Base-by-base conservation (phyloP, 805 yeast species). In the Metschnikowia peoriensis region DNA sequence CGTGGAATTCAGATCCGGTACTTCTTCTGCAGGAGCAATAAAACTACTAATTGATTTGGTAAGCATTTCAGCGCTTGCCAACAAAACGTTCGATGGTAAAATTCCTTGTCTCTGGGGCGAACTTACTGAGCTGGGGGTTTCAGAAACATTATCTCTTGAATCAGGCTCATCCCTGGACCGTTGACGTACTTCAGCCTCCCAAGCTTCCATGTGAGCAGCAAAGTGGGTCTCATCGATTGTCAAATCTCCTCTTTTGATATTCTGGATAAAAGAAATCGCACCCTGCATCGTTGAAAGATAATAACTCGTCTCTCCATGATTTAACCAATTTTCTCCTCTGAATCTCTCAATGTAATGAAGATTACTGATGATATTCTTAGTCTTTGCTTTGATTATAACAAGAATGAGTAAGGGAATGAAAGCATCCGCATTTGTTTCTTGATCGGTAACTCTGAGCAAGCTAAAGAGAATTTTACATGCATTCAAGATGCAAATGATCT, bases 391-490 rank as follows among this genome's bases (percentile, higher is more conserved):
- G 44, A 93, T 67, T 1, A 92, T 80, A 10, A 93, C 87, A 59
- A 84, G 86, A 28, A 94, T 90, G 48, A 94, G 72, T 41, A 93
- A 66, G 0, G 99, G 99, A n/a, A 94, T 79, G 68, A 94, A 94
- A 38, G 88, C 83, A 69, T 94, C 99, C 0, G 99, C 99, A 59
- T 91, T 92, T 8, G 79, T 72, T 60, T 88, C 93, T 47, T 76
- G 73, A 53, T 84, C 87, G 49, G 83, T 77, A 54, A 84, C 88
- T 56, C 91, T 84, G 44, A 96, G 80, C 52, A 89, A 77, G 10
- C 96, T 96, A 74, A 91, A 92, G 6, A 96, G 86, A 17, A 94
- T 92, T 68, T 93, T 93, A 65, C 97, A 93, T 49, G 94, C 84
- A 69, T 94, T 96, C 56, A 94, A 76, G 2, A 94, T 77, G 66